Evolutionary conservation across 768 basidiomycete genomes (phyloP).

Genomic region (Lactarius deliciosus): DNA sequence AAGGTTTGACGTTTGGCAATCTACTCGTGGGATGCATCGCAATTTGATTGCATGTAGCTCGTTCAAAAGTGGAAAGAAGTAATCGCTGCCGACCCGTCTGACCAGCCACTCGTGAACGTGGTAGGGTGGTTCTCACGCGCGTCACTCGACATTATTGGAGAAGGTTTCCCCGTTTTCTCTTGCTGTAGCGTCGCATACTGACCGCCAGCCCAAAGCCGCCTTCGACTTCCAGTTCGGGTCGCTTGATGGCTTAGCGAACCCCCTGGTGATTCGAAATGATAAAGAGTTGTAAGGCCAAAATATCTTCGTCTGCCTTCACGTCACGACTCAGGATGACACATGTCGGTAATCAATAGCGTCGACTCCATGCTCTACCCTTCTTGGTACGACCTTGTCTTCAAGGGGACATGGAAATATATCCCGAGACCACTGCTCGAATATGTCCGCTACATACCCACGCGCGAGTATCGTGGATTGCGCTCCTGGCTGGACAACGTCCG

Average conservation of each 20-base stretch:
- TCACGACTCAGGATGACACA: background rate
- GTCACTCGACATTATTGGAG: conserved; percentile 34
- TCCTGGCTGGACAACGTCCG: background rate
- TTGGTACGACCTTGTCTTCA: conserved; percentile 5
- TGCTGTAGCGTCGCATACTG: background rate
- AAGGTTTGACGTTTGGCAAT: conserved; percentile 24
- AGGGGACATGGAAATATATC: background rate
- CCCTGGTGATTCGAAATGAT: conserved; percentile 29
- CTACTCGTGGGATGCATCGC: background rate
- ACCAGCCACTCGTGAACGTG: conserved; percentile 26
- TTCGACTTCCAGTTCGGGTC: conserved; percentile 33
- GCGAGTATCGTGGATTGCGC: conserved; percentile 7
- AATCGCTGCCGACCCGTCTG: conserved; percentile 1
- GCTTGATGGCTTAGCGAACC: conserved; percentile 30
- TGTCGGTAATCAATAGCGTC: background rate
- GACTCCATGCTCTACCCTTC: conserved; percentile 10
- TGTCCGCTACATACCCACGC: background rate
- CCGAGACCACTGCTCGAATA: background rate
- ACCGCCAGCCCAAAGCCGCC: conserved; percentile 25
- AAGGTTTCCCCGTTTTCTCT: conserved; percentile 21
- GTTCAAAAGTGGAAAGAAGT: conserved; percentile 33
- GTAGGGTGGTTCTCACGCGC: conserved; percentile 31
- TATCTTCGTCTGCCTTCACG: background rate
- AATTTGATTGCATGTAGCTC: conserved; percentile 21
- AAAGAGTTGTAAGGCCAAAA: conserved; percentile 31